Percentiles rank a stretch among this genome's conserved stretches.
Conservation (phyloP, 441 rosid species). For the Francoa sonchifolia region DNA sequence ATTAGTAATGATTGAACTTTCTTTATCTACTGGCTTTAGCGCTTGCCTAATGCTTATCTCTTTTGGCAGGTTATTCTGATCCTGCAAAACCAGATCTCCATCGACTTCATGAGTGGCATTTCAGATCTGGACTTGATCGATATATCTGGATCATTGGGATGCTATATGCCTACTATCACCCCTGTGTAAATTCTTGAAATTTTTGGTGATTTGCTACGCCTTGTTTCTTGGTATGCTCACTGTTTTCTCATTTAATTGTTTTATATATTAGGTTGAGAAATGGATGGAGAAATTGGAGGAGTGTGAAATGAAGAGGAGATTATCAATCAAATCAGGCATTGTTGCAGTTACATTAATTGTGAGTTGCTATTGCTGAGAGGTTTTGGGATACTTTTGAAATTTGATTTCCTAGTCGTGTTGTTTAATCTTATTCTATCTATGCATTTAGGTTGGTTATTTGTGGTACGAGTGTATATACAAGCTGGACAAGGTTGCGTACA, state of each 20-base stretch:
- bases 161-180: conserved; percentile 95
- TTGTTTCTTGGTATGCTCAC: too few relatives aligned
- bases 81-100: conserved; percentile 84
- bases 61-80: conserved; percentile 90
- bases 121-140: conserved; percentile 98
- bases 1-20: too few relatives aligned
- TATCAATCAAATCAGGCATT: conserved; percentile 47
- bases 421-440: background rate
- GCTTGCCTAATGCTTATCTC: too few relatives aligned
- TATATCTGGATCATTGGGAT: conserved; percentile 95
- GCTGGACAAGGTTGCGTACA: conserved; percentile 91
- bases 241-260: too few relatives aligned
- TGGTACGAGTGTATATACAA: conserved; percentile 93
- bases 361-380: conserved; percentile 20
- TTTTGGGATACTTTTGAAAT: background rate
- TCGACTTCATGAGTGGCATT: conserved; percentile 90
- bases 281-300: conserved; percentile 99
- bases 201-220: too few relatives aligned
- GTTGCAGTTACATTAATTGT: conserved; percentile 46
- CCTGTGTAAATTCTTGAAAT: conserved; percentile 39
- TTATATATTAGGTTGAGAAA: conserved; percentile 62
- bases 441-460: conserved; percentile 69
- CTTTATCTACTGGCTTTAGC: too few relatives aligned
- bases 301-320: conserved; percentile 60
- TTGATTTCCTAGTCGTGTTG: background rate